Base-by-base conservation (phyloP, 208 protist species). In the Leishmania martiniquensis region DNA sequence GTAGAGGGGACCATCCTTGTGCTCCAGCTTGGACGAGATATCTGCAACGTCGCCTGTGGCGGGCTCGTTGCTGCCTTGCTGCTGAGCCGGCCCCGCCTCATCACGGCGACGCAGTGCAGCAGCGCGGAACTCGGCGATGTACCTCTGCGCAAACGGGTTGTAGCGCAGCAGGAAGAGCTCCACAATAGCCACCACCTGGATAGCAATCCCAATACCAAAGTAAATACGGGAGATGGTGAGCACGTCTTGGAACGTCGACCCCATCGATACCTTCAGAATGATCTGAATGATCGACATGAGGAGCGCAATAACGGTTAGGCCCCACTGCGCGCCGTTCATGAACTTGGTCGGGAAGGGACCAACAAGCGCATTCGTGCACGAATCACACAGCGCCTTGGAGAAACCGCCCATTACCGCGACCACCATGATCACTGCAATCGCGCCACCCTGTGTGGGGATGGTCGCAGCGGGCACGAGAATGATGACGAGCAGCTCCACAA, bases 311-410 rank as follows among this genome's bases (percentile, higher is more conserved):
- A 95, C 80, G 13, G 82, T 84, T 52, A 93, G 75, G 55, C 95
- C 95, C 82, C 79, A 89, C 85, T 95, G 91, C 34, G 84, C 80
- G 13, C 83, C 90, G 71, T 89, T 89, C 76, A 91, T 94, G 77
- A 96, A 97, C 77, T 91, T 91, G 51, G 85, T 87, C 44, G 95
- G 95, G 73, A 98, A 93, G 17, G 87, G 84, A 37, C 85, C 90
- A 13, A 88, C 91, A 44, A 98, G 81, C 12, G 93, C 95, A 67
- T 95, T 95, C 20, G 91, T 88, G 52, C 85, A 89, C n/a, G 93
- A 90, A 71, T 97, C 88, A 72, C 87, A 90, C 32, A 97, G 78
- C 34, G 94, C 90, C 75, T 93, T 97, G 22, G 85, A 87, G 60
- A 91, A 81, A 37, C 92, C 93, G 72, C 82, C 75, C 52, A 93